phyloP scores from a whole-genome alignment of 257 asterid genomes.

The Jasminum sambac region DNA sequence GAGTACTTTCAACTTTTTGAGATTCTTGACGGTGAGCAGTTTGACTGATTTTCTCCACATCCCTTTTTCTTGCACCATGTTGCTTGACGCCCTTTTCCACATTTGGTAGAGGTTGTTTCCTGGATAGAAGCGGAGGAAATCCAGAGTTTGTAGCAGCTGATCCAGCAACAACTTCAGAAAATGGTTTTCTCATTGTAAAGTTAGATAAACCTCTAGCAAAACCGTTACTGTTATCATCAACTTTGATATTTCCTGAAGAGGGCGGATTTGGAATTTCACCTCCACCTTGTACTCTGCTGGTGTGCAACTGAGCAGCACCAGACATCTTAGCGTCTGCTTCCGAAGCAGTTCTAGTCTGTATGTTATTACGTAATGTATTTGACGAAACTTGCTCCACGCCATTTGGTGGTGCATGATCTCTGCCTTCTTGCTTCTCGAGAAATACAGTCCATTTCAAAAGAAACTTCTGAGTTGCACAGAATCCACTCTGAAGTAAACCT shows the following conservation, averaged over 20 bases:
- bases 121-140: constrained; percentile 76
- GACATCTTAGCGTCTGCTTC: constrained; percentile 36
- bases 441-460: constrained; percentile 68
- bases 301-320: constrained; percentile 34
- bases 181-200: constrained; percentile 70
- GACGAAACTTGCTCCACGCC: constrained; percentile 36
- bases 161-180: constrained; percentile 98
- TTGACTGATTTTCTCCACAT: constrained; percentile 40
- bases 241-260: constrained; percentile 38
- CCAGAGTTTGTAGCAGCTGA: constrained; percentile 57
- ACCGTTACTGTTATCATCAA: constrained; percentile 36
- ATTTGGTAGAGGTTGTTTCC: constrained; percentile 51
- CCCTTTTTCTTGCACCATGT: constrained; percentile 32
- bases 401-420: constrained; percentile 28
- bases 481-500: constrained; percentile 94
- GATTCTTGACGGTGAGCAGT: constrained; percentile 40
- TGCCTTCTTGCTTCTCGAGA: constrained; percentile 49
- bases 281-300: constrained; percentile 42
- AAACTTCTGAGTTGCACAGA: constrained; percentile 68
- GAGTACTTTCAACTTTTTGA: constrained; percentile 32
- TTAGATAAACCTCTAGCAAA: constrained; percentile 49
- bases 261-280: constrained; percentile 35
- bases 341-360: constrained; percentile 36
- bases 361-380: constrained; percentile 28
- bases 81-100: constrained; percentile 50